Evolutionary conservation across 352 stramenopile genomes (phyloP).

Genomic region (Globisporangium rhizosaccharum): DNA sequence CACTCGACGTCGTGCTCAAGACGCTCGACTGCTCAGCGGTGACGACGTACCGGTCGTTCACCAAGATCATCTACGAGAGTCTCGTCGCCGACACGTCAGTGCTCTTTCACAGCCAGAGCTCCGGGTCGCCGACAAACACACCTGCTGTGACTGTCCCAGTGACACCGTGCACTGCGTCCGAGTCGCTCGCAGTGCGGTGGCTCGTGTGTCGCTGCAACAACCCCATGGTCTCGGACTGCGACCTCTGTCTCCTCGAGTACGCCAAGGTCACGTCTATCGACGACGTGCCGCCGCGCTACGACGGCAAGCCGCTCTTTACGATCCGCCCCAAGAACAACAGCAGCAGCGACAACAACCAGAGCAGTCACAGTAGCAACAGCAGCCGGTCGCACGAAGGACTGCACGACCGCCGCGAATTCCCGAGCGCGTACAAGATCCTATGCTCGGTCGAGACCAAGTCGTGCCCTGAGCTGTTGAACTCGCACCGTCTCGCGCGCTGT

Average conservation of each 20-base stretch:
- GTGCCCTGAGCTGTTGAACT: conserved; percentile 58
- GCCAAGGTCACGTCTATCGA: conserved; percentile 52
- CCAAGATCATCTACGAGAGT: conserved; percentile 67
- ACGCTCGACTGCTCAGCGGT: conserved; percentile 49
- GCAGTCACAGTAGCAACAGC: not conserved
- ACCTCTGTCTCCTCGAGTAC: conserved; percentile 73
- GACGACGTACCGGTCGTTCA: conserved; percentile 62
- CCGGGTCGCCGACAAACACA: not conserved
- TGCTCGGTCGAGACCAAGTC: conserved; percentile 57
- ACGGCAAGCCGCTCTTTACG: conserved; percentile 12
- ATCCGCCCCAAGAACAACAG: conserved; percentile 30
- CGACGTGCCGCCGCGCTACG: conserved; percentile 21
- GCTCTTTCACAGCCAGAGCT: conserved; percentile 52
- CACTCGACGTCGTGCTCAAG: conserved; percentile 51
- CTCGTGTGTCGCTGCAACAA: conserved; percentile 57
- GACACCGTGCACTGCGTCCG: conserved; percentile 6
- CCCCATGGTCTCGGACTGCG: conserved; percentile 60
- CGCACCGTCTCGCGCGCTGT: conserved; percentile 53
- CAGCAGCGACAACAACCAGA: conserved; percentile 13
- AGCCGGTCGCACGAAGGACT: conserved; percentile 16
- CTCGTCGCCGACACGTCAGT: conserved; percentile 67
- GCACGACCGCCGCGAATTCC: conserved; percentile 20
- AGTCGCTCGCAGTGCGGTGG: conserved; percentile 68
- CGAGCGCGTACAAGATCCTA: conserved; percentile 66
- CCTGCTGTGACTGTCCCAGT: not conserved